These are phyloP conservation scores for Cordyceps javanica DNA, from an alignment of 2,329 filamentous ascomycete species.

Conservation along the genomic window DNA sequence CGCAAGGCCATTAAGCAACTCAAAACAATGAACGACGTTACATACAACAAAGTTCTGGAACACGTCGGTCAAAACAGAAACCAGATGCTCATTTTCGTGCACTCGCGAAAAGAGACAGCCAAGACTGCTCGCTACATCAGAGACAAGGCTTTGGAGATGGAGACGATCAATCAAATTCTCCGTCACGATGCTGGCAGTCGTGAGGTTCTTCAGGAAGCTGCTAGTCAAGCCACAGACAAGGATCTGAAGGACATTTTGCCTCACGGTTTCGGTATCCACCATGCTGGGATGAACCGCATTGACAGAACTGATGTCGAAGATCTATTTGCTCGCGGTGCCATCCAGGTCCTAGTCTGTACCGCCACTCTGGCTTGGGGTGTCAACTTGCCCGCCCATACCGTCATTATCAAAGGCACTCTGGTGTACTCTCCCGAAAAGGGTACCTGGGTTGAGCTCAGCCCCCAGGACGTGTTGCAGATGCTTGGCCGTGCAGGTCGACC, in stretches of 20 bases:
- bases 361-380: constrained; percentile 99
- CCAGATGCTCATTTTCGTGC: constrained; percentile 98
- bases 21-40: constrained; percentile 99
- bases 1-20: constrained; percentile 98
- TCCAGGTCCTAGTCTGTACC: constrained; percentile 94
- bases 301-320: constrained; percentile 95
- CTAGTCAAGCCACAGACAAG: constrained; percentile 72
- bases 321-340: constrained; percentile 81
- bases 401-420: constrained; percentile 98
- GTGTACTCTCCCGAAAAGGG: constrained; percentile 98
- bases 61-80: constrained; percentile 90
- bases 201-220: constrained; percentile 80
- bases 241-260: constrained; percentile 92
- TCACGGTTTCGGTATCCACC: constrained; percentile 96
- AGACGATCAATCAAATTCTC: constrained; percentile 93
- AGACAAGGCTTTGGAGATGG: constrained; percentile 94
- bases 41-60: constrained; percentile 94
- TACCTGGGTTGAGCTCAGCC: constrained; percentile 95
- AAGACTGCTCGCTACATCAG: constrained; percentile 95
- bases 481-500: constrained; percentile 92
- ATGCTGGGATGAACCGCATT: constrained; percentile 93
- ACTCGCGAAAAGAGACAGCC: constrained; percentile 95
- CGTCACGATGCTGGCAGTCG: constrained; percentile 87
- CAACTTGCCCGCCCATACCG: constrained; percentile 93
- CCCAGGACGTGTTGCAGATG: constrained; percentile 98